Percentiles rank a stretch among this genome's conserved stretches.
Conservation (phyloP, 2,329 filamentous ascomycete species). For the Fusarium tricinctum region DNA sequence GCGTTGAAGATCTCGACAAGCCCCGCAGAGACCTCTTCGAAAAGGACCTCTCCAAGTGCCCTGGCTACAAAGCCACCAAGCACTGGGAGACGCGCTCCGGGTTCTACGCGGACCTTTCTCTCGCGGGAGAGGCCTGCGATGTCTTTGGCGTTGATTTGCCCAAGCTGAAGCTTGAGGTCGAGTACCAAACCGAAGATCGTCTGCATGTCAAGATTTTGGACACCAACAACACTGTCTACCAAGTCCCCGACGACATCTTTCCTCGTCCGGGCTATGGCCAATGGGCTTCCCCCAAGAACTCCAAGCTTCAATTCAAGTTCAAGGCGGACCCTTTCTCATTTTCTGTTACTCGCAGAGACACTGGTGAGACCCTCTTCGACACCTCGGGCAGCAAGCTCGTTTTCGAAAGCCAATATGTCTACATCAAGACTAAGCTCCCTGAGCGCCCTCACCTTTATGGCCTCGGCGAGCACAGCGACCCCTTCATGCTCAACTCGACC, state of each 20-base stretch:
- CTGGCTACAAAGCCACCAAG: slow-evolving; percentile 76
- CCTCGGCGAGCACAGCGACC: slow-evolving; percentile 81
- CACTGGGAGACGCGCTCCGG: slow-evolving; percentile 66
- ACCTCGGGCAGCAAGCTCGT: slow-evolving; percentile 75
- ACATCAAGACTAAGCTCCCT: slow-evolving; percentile 78
- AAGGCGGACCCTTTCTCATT: slow-evolving; percentile 74
- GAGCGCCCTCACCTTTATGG: slow-evolving; percentile 80
- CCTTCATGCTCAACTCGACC: slow-evolving; percentile 75
- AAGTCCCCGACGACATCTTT: slow-evolving; percentile 78
- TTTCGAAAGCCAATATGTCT: slow-evolving; percentile 84
- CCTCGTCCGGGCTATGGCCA: slow-evolving; percentile 61
- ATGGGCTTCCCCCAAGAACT: slow-evolving; percentile 45
- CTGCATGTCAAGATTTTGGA: slow-evolving; percentile 81
- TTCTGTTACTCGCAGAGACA: slow-evolving; percentile 62
- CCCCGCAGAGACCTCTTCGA: slow-evolving; percentile 40
- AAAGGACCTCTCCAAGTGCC: slow-evolving; percentile 61
- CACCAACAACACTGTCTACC: slow-evolving; percentile 76
- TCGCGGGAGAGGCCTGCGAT: slow-evolving; percentile 80
- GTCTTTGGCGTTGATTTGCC: slow-evolving; percentile 83
- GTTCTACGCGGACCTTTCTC: slow-evolving; percentile 76
- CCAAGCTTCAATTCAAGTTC: slow-evolving; percentile 64
- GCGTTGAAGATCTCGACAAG: slow-evolving; percentile 33
- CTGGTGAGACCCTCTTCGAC: slow-evolving; percentile 73
- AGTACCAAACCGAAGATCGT: slow-evolving; percentile 63
- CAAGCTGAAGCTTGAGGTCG: slow-evolving; percentile 73